Percentiles rank a stretch among this genome's conserved stretches.
These are phyloP conservation scores for Trichoderma harzianum DNA, from an alignment of 2,329 filamentous ascomycete genomes.

Conservation along the genomic window DNA sequence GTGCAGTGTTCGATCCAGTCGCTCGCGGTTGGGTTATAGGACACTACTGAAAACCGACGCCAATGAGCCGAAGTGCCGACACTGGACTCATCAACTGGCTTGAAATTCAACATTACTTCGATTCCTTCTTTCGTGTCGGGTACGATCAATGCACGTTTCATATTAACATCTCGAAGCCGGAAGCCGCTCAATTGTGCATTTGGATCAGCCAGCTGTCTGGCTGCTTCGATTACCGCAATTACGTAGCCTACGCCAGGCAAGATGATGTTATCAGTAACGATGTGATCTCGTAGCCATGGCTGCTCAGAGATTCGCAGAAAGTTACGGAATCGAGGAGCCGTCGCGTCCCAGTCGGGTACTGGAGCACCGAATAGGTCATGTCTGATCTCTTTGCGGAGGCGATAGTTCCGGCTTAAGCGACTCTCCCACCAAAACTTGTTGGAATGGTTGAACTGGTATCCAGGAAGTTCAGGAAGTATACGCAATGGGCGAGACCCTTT, in stretches of 20 bases:
- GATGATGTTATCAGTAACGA: slow-evolving; percentile 28
- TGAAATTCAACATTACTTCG: slow-evolving; percentile 18
- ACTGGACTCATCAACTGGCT: slow-evolving; percentile 16
- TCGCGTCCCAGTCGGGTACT: slow-evolving; percentile 22
- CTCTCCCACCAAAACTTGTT: slow-evolving; percentile 33
- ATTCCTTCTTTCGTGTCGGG: slow-evolving; percentile 21
- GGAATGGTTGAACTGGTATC: slow-evolving; percentile 37
- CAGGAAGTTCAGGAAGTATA: slow-evolving; percentile 30
- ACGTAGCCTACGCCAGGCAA: slow-evolving; percentile 40
- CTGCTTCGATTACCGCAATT: slow-evolving; percentile 33
- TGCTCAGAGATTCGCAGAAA: slow-evolving; percentile 20
- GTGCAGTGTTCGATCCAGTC: slow-evolving; percentile 20
- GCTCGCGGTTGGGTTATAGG: slow-evolving; percentile 13
- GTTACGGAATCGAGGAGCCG: slow-evolving; percentile 26
- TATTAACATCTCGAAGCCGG: slow-evolving; percentile 15
- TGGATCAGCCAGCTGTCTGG: slow-evolving; percentile 21
- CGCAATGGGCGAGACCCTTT: neutral
- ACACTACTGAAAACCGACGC: slow-evolving; percentile 15
- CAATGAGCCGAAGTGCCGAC: slow-evolving; percentile 13
- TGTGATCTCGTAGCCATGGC: slow-evolving; percentile 37
- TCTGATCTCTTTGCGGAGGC: slow-evolving; percentile 30
- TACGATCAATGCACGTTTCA: slow-evolving; percentile 20
- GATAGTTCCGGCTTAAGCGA: slow-evolving; percentile 28
- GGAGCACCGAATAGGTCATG: slow-evolving; percentile 39
- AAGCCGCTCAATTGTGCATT: slow-evolving; percentile 12